Base-by-base conservation (phyloP, 2,329 filamentous ascomycete species). In the Monosporascus sp. region DNA sequence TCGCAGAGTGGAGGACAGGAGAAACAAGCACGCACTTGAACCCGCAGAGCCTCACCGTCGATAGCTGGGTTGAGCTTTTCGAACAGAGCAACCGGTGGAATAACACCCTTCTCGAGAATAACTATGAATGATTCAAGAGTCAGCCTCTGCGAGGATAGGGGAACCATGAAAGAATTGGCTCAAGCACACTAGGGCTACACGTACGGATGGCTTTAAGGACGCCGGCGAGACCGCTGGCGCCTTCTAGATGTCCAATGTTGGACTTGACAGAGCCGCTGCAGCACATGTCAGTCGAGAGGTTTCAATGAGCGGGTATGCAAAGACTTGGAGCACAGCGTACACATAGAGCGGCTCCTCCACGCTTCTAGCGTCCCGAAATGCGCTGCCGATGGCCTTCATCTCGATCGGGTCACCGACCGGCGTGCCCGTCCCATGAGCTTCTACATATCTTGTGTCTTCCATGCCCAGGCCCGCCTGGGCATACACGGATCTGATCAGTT, bases 401-500 rank as follows among this genome's bases (percentile, higher is more conserved):
- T 77, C 75, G 20, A 67, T 60, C 0, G 72, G 70, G 52, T 77
- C 74, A 8, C 75, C 75, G 1, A 67, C 66, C 9, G 58, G 57
- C 3, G 75, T 77, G 3, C 74, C 74, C 0, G 74, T 54, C 64
- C 62, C 63, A 55, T 65, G 63, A 5, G 69, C 68, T 56, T 72
- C 70, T 17, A 69, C 56, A 48, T 67, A 68, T 22, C 63, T 59
- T 7, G 62, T 66, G 14, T 50, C 44, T 18, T 59, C 57, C 7
- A 63, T 52, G 8, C 50, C 48, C 5, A 66, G 52, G 7, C 55
- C 54, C 8, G 59, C 59, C 41, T 63, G 62, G 39, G 58, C 53
- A 53, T 74, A 74, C 1, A 67, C 65, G 7, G 59, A 57, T 50
- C 64, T 50, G 49, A 72, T 73, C 5, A 71, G 52, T 1, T 53